Conservation (phyloP, 768 basidiomycete genomes). For the Mycena galericulata region DNA sequence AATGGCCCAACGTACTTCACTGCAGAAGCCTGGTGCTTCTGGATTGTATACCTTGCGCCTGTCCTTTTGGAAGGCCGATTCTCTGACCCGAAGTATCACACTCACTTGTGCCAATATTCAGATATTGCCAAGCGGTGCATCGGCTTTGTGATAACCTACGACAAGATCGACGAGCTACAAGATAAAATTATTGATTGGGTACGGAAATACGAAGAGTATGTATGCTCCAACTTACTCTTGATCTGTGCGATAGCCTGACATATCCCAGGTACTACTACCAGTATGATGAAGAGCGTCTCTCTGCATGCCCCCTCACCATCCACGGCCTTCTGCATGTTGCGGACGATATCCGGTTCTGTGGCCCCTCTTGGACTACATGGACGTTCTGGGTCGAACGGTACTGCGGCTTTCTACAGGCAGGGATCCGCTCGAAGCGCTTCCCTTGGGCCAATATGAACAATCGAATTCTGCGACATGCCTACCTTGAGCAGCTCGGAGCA, state of each 20-base stretch:
- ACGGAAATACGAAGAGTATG: conserved; percentile 38
- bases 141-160: conserved; percentile 43
- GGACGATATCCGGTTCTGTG: no score
- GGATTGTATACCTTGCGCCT: conserved; percentile 51
- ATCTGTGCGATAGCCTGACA: no score
- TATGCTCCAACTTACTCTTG: background rate
- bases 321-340: no score
- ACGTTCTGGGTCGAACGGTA: conserved; percentile 51
- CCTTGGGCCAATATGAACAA: no score
- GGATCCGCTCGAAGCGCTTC: conserved; percentile 39
- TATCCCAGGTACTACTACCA: no score
- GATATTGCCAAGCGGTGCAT: conserved; percentile 49
- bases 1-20: conserved; percentile 44
- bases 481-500: conserved; percentile 38
- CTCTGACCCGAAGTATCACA: conserved; percentile 44
- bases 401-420: conserved; percentile 43
- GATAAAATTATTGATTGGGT: conserved; percentile 50
- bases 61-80: conserved; percentile 48
- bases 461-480: no score
- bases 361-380: conserved; percentile 50
- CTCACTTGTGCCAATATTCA: conserved; percentile 50
- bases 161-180: conserved; percentile 43
- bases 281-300: no score
- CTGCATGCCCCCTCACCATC: no score
- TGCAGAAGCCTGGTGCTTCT: conserved; percentile 53